phyloP scores from a whole-genome alignment of 495 filamentous ascomycete species.

The Cercophora newfieldiana region DNA sequence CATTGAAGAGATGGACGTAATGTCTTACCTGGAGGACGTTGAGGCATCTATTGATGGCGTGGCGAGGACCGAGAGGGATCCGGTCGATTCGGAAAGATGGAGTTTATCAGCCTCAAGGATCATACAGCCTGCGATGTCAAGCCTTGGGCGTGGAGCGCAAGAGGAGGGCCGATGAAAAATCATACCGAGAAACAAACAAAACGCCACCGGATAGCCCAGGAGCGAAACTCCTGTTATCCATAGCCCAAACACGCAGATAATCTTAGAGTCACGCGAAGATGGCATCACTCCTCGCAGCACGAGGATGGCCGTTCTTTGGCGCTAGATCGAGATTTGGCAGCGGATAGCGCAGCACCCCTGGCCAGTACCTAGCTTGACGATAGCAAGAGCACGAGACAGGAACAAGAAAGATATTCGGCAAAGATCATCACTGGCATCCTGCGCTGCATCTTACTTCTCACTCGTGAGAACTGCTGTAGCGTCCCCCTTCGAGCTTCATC shows the following conservation, averaged over 20 bases:
- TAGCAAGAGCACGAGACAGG: constrained; percentile 58
- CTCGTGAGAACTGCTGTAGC: constrained; percentile 38
- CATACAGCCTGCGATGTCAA: constrained; percentile 12
- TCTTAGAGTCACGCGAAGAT: constrained; percentile 43
- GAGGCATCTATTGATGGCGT: constrained; percentile 12
- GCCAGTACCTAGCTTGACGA: constrained; percentile 58
- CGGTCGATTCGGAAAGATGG: background rate
- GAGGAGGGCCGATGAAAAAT: constrained; percentile 26
- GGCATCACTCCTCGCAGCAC: constrained; percentile 25
- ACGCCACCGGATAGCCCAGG: constrained; percentile 26
- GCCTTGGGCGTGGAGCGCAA: constrained; percentile 19
- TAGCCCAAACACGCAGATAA: constrained; percentile 48
- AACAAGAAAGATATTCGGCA: constrained; percentile 43
- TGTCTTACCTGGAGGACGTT: constrained; percentile 10
- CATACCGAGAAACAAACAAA: constrained; percentile 22
- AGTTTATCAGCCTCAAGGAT: constrained; percentile 9
- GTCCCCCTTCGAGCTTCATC: constrained; percentile 10
- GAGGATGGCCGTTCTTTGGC: constrained; percentile 9
- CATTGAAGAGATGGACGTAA: constrained; percentile 14
- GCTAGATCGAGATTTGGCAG: constrained; percentile 45
- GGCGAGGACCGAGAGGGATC: background rate
- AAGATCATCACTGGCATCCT: constrained; percentile 32
- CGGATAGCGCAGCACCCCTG: constrained; percentile 50
- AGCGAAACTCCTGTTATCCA: constrained; percentile 42
- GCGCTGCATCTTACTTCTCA: constrained; percentile 37